Evolutionary conservation across 1,139 yeast species (phyloP).

Genomic region (Eremothecium cymbalariae): DNA sequence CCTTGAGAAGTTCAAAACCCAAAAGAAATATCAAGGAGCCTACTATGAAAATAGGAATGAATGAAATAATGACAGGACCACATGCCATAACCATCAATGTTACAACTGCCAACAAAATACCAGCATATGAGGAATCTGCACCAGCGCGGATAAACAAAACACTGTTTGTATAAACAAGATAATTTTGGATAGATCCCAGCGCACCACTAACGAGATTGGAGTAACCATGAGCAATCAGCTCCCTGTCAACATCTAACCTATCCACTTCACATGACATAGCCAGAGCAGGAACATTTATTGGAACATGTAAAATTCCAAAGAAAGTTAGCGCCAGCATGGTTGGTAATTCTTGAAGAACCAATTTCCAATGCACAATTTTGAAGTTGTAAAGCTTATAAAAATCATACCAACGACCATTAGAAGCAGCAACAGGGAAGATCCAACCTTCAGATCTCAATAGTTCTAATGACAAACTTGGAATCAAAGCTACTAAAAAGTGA

Average conservation of each 20-base stretch:
- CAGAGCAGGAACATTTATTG: slow-evolving; percentile 93
- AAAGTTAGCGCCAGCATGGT: slow-evolving; percentile 93
- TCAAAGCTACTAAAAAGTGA: slow-evolving; percentile 55
- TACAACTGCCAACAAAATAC: slow-evolving; percentile 73
- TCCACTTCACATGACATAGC: slow-evolving; percentile 87
- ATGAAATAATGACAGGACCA: slow-evolving; percentile 91
- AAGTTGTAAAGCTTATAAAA: slow-evolving; percentile 72
- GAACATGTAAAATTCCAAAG: slow-evolving; percentile 92
- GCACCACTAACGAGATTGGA: slow-evolving; percentile 84
- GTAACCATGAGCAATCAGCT: slow-evolving; percentile 88
- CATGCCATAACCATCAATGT: slow-evolving; percentile 73
- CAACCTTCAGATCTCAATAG: slow-evolving; percentile 68
- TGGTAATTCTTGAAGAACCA: slow-evolving; percentile 65
- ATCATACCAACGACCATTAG: slow-evolving; percentile 78
- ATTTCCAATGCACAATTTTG: slow-evolving; percentile 61
- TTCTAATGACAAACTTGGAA: slow-evolving; percentile 59
- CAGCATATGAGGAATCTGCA: slow-evolving; percentile 83
- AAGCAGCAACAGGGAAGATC: slow-evolving; percentile 55
- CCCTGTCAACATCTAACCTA: slow-evolving; percentile 78
- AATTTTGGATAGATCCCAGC: slow-evolving; percentile 84
- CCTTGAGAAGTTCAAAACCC: slow-evolving; percentile 83
- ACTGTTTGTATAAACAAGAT: slow-evolving; percentile 88
- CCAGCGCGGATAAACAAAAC: slow-evolving; percentile 89
- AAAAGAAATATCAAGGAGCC: slow-evolving; percentile 83
- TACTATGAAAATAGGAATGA: slow-evolving; percentile 89